Evolutionary conservation across 306 rosid species (phyloP).

Genomic region (Rosa multiflora): DNA sequence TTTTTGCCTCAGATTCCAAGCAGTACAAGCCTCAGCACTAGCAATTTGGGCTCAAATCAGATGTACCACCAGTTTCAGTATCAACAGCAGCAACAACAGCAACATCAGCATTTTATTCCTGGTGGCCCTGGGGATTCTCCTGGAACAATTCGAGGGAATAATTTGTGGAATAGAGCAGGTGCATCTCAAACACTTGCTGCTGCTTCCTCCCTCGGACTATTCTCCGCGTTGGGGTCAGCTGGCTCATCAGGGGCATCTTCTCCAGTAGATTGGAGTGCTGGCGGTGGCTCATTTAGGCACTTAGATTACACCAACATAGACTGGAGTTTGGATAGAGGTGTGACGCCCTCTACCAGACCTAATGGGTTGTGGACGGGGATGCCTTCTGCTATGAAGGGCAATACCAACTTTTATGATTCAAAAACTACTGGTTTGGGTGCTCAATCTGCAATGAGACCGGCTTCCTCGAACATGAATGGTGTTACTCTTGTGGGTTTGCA

Average conservation of each 20-base stretch:
- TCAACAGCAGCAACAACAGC: conserved; percentile 53
- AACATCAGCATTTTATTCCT: conserved; percentile 48
- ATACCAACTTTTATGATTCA: conserved; percentile 48
- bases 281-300: conserved; percentile 60
- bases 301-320: conserved; percentile 79
- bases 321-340: conserved; percentile 79
- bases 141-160: conserved; percentile 54
- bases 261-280: conserved; percentile 87
- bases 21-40: conserved; percentile 54
- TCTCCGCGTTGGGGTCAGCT: conserved; percentile 76
- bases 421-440: conserved; percentile 54
- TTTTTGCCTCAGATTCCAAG: conserved; percentile 59
- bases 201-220: conserved; percentile 92
- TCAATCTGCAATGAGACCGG: conserved; percentile 54
- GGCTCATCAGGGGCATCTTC: conserved; percentile 76
- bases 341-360: conserved; percentile 49
- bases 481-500: conserved; percentile 60
- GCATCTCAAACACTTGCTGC: conserved; percentile 70
- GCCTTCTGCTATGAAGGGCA: conserved; percentile 57
- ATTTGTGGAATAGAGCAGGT: conserved; percentile 60
- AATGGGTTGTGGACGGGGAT: conserved; percentile 66
- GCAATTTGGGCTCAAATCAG: conserved; percentile 58
- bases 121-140: conserved; percentile 60
- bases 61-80: conserved; percentile 76
- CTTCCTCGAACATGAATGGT: conserved; percentile 56